phyloP scores from a whole-genome alignment of 768 basidiomycete genomes.

The Russula lepida region DNA sequence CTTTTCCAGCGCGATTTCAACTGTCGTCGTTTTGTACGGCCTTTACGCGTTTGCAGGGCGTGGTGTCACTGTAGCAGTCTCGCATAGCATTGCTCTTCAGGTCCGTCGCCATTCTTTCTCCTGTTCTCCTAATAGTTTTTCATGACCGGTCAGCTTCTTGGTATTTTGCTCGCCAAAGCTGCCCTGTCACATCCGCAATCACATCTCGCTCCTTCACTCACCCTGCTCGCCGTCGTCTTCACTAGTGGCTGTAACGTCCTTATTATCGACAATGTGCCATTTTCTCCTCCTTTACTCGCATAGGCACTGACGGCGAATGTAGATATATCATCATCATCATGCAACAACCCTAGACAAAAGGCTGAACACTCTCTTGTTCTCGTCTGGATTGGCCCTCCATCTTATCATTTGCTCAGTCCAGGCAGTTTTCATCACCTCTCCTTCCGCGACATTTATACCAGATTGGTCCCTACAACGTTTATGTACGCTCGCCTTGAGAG shows the following conservation, averaged over 20 bases:
- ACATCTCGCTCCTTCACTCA: background rate
- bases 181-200: background rate
- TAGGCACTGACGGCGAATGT: background rate
- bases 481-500: background rate
- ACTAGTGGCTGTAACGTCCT: slow-evolving; percentile 7
- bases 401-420: slow-evolving; percentile 17
- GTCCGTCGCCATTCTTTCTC: slow-evolving; percentile 22
- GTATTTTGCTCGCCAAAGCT: slow-evolving; percentile 28
- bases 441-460: slow-evolving; percentile 11
- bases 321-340: slow-evolving; percentile 21
- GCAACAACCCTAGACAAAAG: slow-evolving; percentile 4
- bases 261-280: slow-evolving; percentile 1
- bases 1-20: slow-evolving; percentile 6
- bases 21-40: slow-evolving; percentile 2
- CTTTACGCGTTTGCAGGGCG: slow-evolving; percentile 20
- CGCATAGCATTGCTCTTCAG: slow-evolving; percentile 30
- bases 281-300: background rate
- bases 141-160: slow-evolving; percentile 26
- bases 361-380: slow-evolving; percentile 18
- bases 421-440: background rate
- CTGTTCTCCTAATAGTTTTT: background rate
- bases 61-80: slow-evolving; percentile 23
- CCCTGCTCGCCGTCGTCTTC: slow-evolving; percentile 10
- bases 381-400: slow-evolving; percentile 23
- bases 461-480: slow-evolving; percentile 25